These are phyloP conservation scores for Coemansia asiatica DNA, from an alignment of 192 early-diverging fungal genomes.

Conservation along the genomic window DNA sequence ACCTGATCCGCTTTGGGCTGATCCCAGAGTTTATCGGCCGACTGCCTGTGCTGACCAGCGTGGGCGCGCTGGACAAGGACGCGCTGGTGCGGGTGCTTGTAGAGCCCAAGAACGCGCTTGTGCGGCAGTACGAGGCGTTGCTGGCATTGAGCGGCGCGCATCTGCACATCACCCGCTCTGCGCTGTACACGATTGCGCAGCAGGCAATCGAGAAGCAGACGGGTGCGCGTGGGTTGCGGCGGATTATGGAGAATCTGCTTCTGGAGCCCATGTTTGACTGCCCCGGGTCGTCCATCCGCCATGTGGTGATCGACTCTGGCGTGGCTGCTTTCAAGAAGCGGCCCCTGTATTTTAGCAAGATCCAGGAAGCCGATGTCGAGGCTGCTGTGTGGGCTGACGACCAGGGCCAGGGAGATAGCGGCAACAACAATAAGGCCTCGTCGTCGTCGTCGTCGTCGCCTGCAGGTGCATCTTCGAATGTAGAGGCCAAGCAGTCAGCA, in stretches of 20 bases:
- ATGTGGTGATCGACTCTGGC: conserved; percentile 71
- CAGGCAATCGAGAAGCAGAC: conserved; percentile 79
- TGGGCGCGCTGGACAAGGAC: conserved; percentile 64
- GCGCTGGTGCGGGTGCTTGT: conserved; percentile 73
- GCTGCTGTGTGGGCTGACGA: conserved; percentile 54
- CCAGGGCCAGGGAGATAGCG: conserved; percentile 1
- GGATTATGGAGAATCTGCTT: conserved; percentile 85
- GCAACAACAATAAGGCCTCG: background rate
- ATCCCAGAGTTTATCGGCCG: conserved; percentile 90
- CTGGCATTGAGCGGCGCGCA: conserved; percentile 68
- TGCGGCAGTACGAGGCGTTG: conserved; percentile 78
- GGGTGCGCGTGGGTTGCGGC: conserved; percentile 80
- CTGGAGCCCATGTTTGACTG: conserved; percentile 81
- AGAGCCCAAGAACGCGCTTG: conserved; percentile 79
- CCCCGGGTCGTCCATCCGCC: conserved; percentile 67
- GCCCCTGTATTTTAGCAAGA: conserved; percentile 61
- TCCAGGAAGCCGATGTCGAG: conserved; percentile 54
- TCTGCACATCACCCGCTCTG: conserved; percentile 69
- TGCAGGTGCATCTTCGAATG: background rate
- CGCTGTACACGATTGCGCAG: conserved; percentile 70
- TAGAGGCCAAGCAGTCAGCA: conserved; percentile 8
- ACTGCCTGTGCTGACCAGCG: conserved; percentile 81
- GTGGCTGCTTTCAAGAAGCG: conserved; percentile 64
- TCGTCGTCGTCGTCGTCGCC: background rate
- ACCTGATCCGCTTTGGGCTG: conserved; percentile 81